Evolutionary conservation across 2,329 filamentous ascomycete species (phyloP).

Genomic region (Aspergillus neoniger): DNA sequence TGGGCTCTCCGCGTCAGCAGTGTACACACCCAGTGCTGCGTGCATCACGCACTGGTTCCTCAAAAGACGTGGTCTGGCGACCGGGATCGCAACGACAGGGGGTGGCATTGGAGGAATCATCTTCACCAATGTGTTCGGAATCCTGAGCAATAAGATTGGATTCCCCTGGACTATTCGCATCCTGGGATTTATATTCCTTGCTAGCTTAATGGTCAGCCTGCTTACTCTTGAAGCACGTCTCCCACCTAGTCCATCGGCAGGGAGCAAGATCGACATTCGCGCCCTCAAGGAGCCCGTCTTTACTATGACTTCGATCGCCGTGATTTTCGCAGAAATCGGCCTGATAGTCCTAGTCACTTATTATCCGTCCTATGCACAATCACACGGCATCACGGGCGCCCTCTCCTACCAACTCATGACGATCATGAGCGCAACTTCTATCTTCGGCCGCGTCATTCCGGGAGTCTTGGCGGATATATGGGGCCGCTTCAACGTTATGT

Average conservation of each 20-base stretch:
- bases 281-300: conserved; percentile 18
- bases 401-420: conserved; percentile 24
- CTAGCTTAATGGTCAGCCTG: background rate
- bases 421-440: conserved; percentile 20
- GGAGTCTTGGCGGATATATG: conserved; percentile 28
- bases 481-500: conserved; percentile 32
- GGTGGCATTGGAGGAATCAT: conserved; percentile 27
- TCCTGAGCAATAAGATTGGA: conserved; percentile 17
- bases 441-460: conserved; percentile 28
- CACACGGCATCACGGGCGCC: conserved; percentile 9
- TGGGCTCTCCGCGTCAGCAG: conserved; percentile 10
- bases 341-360: conserved; percentile 25
- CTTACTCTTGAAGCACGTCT: conserved; percentile 14
- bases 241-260: conserved; percentile 10
- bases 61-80: conserved; percentile 25
- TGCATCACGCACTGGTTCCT: conserved; percentile 30
- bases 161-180: conserved; percentile 17
- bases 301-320: conserved; percentile 16
- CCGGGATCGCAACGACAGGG: conserved; percentile 23
- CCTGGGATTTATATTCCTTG: conserved; percentile 9
- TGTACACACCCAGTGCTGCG: conserved; percentile 23
- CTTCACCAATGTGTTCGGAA: conserved; percentile 24
- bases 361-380: conserved; percentile 22
- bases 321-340: conserved; percentile 21
- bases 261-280: conserved; percentile 13